These are phyloP conservation scores for Dendrostoma leiphaemia DNA, from an alignment of 2,329 filamentous ascomycete species.

Conservation along the genomic window DNA sequence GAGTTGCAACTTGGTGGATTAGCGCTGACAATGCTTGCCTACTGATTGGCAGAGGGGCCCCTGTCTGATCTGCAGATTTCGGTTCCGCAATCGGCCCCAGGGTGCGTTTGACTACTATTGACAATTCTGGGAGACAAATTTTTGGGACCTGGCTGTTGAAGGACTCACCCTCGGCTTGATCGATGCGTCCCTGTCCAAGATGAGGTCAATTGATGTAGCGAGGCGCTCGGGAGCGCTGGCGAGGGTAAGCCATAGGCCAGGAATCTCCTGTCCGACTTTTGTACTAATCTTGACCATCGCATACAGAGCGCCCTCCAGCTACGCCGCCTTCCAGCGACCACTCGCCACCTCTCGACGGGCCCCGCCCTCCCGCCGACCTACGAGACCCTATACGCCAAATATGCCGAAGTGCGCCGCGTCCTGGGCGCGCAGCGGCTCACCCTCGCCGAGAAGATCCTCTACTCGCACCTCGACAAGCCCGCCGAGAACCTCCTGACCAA, in stretches of 20 bases:
- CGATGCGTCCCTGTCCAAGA: conserved; percentile 24
- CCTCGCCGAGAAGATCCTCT: conserved; percentile 96
- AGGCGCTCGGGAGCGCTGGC: conserved; percentile 47
- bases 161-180: conserved; percentile 10
- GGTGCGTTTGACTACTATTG: conserved; percentile 8
- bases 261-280: background rate
- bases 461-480: conserved; percentile 86
- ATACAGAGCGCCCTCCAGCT: conserved; percentile 35
- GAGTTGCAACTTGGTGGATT: no score
- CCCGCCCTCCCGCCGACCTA: conserved; percentile 67
- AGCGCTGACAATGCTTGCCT: background rate
- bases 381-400: conserved; percentile 73
- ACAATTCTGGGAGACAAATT: conserved; percentile 2
- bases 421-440: conserved; percentile 70
- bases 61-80: conserved; percentile 1
- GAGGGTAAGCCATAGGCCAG: conserved; percentile 34
- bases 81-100: conserved; percentile 18
- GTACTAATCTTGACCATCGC: conserved; percentile 2
- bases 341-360: conserved; percentile 35
- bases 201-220: conserved; percentile 51
- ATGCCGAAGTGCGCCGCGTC: conserved; percentile 71
- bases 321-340: conserved; percentile 28
- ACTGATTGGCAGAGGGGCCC: conserved; percentile 13
- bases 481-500: conserved; percentile 83
- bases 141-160: conserved; percentile 1